phyloP scores from a whole-genome alignment of 2,329 filamentous ascomycete species.

The Paraconiothyrium brasiliense region DNA sequence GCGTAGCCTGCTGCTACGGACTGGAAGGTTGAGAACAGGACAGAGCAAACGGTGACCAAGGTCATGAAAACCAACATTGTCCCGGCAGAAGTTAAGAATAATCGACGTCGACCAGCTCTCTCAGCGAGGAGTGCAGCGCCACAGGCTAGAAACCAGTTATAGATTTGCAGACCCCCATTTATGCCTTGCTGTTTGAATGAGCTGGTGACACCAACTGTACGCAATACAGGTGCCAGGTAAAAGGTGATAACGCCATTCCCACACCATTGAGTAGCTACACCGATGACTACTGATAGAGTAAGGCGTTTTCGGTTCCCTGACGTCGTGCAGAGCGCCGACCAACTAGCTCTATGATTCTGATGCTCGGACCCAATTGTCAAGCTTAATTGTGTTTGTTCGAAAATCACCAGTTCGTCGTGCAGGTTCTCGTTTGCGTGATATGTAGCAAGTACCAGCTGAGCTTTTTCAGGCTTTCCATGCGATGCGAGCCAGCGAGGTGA shows the following conservation, averaged over 20 bases:
- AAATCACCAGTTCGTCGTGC: slow-evolving; percentile 23
- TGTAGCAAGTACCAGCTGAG: slow-evolving; percentile 61
- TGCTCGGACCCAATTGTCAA: slow-evolving; percentile 13
- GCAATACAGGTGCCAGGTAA: slow-evolving; percentile 51
- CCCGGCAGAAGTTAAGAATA: slow-evolving; percentile 39
- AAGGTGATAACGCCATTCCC: slow-evolving; percentile 54
- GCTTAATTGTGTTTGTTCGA: slow-evolving; percentile 21
- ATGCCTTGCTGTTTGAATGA: slow-evolving; percentile 49
- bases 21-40: slow-evolving; percentile 28
- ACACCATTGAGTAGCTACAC: slow-evolving; percentile 51
- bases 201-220: slow-evolving; percentile 50
- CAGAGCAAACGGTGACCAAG: slow-evolving; percentile 53
- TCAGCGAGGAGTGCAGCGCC: slow-evolving; percentile 1
- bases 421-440: slow-evolving; percentile 61
- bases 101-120: background rate
- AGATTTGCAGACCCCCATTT: slow-evolving; percentile 53
- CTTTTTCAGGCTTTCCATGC: slow-evolving; percentile 63
- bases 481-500: slow-evolving; percentile 68
- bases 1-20: slow-evolving; percentile 21
- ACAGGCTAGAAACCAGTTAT: slow-evolving; percentile 51
- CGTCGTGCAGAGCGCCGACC: slow-evolving; percentile 31
- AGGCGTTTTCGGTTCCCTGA: slow-evolving; percentile 51
- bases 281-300: slow-evolving; percentile 49
- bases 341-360: slow-evolving; percentile 5
- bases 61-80: slow-evolving; percentile 58